phyloP scores from a whole-genome alignment of 2,329 filamentous ascomycete species.

The Pseudogymnoascus sp. region DNA sequence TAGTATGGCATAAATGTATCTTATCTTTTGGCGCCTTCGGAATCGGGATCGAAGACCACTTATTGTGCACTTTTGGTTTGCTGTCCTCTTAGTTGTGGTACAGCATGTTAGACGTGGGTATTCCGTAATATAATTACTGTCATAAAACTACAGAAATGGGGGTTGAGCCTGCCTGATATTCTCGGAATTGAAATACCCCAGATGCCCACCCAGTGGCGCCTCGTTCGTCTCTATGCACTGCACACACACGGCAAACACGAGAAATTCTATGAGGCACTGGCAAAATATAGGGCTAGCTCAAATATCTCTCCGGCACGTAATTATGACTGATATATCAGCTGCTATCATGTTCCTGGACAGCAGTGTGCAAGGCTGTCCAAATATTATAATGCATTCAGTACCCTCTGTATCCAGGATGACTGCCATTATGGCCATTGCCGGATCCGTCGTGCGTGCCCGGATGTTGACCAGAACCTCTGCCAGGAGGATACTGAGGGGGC shows the following conservation, averaged over 20 bases:
- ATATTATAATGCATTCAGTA: not conserved
- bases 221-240: not conserved
- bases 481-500: not conserved
- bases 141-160: not conserved
- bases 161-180: not conserved
- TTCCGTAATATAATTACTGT: not conserved
- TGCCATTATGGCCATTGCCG: not conserved
- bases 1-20: not conserved
- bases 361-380: not conserved
- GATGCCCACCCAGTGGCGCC: not conserved
- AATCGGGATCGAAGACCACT: not conserved
- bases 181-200: not conserved
- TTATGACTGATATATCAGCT: not conserved
- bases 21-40: conserved; percentile 1
- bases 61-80: not conserved
- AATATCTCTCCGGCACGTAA: not conserved
- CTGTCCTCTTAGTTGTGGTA: not conserved
- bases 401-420: not conserved
- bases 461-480: not conserved
- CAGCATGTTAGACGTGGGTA: not conserved
- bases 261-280: not conserved
- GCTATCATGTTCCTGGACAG: not conserved
- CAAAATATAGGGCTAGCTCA: not conserved
- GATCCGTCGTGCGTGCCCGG: not conserved
- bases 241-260: not conserved